phyloP scores from a whole-genome alignment of 768 basidiomycete species.

The Naganishia antarctica region DNA sequence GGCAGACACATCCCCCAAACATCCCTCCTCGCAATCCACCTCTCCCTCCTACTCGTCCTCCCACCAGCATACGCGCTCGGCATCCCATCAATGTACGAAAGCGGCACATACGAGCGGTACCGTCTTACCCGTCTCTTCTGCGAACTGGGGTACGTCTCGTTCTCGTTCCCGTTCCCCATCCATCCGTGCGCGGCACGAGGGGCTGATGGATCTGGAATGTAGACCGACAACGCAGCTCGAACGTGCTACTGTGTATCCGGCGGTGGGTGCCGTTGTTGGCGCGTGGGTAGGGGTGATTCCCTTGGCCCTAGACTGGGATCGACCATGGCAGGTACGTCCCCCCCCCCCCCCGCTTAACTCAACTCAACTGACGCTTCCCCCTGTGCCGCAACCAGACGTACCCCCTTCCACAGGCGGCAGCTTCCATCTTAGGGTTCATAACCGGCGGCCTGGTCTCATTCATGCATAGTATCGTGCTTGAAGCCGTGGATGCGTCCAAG shows the following conservation, averaged over 20 bases:
- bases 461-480: constrained; percentile 29
- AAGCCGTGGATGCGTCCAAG: constrained; percentile 16
- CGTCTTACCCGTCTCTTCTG: constrained; percentile 76
- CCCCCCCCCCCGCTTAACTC: background rate
- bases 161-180: background rate
- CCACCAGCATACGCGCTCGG: constrained; percentile 69
- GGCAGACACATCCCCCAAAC: constrained; percentile 51
- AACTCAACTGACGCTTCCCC: background rate
- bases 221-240: constrained; percentile 58
- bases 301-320: constrained; percentile 91
- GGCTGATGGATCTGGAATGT: background rate
- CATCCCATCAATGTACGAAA: constrained; percentile 54
- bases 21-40: constrained; percentile 62
- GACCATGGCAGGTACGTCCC: constrained; percentile 83
- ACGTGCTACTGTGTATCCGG: constrained; percentile 72
- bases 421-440: constrained; percentile 38
- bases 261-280: constrained; percentile 66
- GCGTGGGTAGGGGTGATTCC: constrained; percentile 77
- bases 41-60: constrained; percentile 64
- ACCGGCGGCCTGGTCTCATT: constrained; percentile 33
- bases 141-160: constrained; percentile 65
- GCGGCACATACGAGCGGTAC: constrained; percentile 58
- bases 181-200: too few species aligned
- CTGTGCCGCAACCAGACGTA: constrained; percentile 31
- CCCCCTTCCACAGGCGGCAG: constrained; percentile 37